These are phyloP conservation scores for Sonneratia alba DNA, from an alignment of 345 rosid species.

Conservation along the genomic window DNA sequence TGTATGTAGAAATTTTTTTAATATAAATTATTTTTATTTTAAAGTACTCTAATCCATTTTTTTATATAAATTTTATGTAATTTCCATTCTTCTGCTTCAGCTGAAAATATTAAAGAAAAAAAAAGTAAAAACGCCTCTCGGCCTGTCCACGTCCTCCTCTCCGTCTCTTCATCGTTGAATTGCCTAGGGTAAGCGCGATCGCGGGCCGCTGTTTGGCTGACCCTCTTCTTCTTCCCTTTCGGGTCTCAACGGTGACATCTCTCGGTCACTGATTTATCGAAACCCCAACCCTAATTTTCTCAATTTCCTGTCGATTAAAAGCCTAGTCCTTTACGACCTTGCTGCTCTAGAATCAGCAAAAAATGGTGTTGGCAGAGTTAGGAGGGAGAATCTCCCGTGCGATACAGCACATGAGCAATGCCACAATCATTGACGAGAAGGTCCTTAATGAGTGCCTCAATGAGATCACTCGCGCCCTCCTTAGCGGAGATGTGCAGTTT, in stretches of 20 bases:
- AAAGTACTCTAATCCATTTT: too few species aligned
- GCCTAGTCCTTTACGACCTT: neutral
- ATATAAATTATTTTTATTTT: too few species aligned
- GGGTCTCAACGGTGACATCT: neutral
- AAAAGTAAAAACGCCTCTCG: too few species aligned
- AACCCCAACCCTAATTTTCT: neutral
- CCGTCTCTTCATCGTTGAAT: too few species aligned
- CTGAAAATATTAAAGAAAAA: too few species aligned
- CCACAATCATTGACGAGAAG: conserved; percentile 80
- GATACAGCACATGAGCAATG: conserved; percentile 95
- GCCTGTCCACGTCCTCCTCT: too few species aligned
- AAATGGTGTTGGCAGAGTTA: conserved; percentile 74
- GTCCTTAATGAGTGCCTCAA: conserved; percentile 79
- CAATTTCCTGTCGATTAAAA: neutral
- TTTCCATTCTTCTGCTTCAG: too few species aligned
- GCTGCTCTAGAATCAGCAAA: conserved; percentile 22
- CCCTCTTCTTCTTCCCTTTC: neutral
- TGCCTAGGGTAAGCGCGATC: too few species aligned
- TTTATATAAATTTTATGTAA: too few species aligned
- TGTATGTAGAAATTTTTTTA: too few species aligned
- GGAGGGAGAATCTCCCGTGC: conserved; percentile 95
- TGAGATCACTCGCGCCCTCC: conserved; percentile 86
- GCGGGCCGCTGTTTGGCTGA: too few species aligned
- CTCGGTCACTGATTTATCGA: neutral
- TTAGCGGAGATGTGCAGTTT: conserved; percentile 83